Evolutionary conservation across 2,329 filamentous ascomycete species (phyloP).

Genomic region (Alternaria consortialis): DNA sequence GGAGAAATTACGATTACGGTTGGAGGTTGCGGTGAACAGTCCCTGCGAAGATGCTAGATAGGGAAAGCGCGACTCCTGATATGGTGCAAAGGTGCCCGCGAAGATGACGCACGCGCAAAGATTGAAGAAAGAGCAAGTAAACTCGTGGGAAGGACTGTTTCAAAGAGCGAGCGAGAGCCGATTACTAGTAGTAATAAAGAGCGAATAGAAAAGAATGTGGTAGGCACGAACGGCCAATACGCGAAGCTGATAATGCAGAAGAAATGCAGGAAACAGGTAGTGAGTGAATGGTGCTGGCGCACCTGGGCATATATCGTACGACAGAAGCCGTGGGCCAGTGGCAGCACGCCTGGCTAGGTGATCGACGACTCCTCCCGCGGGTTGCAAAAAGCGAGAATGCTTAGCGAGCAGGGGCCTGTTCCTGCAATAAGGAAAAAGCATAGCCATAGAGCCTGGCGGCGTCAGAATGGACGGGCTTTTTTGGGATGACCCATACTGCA

Average conservation of each 20-base stretch:
- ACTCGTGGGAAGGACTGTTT: conserved; percentile 17
- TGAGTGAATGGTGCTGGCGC: conserved; percentile 5
- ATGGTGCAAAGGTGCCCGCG: conserved; percentile 4
- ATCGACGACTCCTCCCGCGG: conserved; percentile 36
- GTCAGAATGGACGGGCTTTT: conserved; percentile 35
- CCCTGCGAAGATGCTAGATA: conserved; percentile 8
- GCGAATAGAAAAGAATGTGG: conserved; percentile 37
- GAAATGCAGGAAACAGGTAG: conserved; percentile 29
- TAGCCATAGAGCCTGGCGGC: conserved; percentile 32
- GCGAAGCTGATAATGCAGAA: conserved; percentile 31
- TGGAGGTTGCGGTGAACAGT: neutral
- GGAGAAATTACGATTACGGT: conserved; percentile 30
- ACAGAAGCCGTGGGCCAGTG: conserved; percentile 24
- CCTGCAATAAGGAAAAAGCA: conserved; percentile 25
- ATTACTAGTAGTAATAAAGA: conserved; percentile 26
- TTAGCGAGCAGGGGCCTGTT: conserved; percentile 26
- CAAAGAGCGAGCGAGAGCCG: conserved; percentile 18
- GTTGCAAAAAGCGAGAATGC: conserved; percentile 33
- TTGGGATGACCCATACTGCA: conserved; percentile 32
- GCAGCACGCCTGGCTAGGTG: conserved; percentile 27
- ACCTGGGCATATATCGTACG: conserved; percentile 27
- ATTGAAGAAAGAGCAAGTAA: conserved; percentile 24
- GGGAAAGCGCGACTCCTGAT: conserved; percentile 14
- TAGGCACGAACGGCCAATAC: conserved; percentile 15
- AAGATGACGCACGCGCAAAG: conserved; percentile 22